Percentiles rank a stretch among this genome's conserved stretches.
Evolutionary conservation across 1,284 basidiomycete genomes (phyloP).

Genomic region (Malassezia globosa): DNA sequence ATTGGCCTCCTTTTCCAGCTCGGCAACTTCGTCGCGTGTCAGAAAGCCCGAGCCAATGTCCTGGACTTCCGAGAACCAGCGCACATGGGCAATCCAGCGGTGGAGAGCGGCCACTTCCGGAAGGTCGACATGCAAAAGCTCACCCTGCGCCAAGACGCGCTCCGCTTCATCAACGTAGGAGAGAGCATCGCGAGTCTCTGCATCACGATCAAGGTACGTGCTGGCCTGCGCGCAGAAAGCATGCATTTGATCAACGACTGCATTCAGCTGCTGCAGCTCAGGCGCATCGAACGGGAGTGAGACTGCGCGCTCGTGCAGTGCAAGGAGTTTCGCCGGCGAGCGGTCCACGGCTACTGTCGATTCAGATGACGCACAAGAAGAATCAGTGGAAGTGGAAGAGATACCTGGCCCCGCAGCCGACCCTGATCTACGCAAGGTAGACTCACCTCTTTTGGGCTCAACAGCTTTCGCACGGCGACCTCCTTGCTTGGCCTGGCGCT

Average conservation of each 20-base stretch:
- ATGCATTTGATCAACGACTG: constrained; percentile 58
- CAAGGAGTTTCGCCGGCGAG: constrained; percentile 29
- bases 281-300: constrained; percentile 66
- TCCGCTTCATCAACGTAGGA: constrained; percentile 56
- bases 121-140: constrained; percentile 64
- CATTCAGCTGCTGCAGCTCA: constrained; percentile 58
- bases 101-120: constrained; percentile 64
- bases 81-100: constrained; percentile 62
- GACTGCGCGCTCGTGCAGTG: constrained; percentile 60
- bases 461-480: constrained; percentile 1
- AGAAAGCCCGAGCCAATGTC: constrained; percentile 21
- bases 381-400: no score
- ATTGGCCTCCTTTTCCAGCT: constrained; percentile 61
- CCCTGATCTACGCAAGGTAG: no score
- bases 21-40: constrained; percentile 50
- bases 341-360: constrained; percentile 18
- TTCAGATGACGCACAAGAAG: neutral
- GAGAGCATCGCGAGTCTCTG: constrained; percentile 6
- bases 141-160: constrained; percentile 58
- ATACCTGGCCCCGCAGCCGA: no score
- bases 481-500: constrained; percentile 51
- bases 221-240: constrained; percentile 56
- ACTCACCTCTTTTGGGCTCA: no score
- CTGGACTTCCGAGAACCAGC: constrained; percentile 53
- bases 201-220: constrained; percentile 18